Conservation (phyloP, 495 filamentous ascomycete genomes). For the Penicillium longicatenatum region DNA sequence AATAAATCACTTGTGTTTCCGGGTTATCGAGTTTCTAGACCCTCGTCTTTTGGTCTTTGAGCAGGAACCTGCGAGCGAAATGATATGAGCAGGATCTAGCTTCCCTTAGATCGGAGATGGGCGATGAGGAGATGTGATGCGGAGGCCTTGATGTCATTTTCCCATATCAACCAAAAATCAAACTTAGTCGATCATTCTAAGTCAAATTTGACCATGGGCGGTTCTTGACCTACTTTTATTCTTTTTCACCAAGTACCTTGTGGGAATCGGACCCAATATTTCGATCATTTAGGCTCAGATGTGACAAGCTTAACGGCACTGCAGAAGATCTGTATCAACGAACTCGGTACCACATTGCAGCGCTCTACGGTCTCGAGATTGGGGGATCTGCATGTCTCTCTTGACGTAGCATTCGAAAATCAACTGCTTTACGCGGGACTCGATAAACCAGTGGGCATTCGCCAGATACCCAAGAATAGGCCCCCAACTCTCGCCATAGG, state of each 20-base stretch:
- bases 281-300: slow-evolving; percentile 15
- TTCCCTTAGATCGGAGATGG: background rate
- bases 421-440: background rate
- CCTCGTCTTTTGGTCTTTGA: background rate
- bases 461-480: slow-evolving; percentile 2
- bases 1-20: slow-evolving; percentile 26
- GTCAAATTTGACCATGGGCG: slow-evolving; percentile 7
- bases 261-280: slow-evolving; percentile 25
- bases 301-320: slow-evolving; percentile 14
- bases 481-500: slow-evolving; percentile 1
- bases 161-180: background rate
- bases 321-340: slow-evolving; percentile 4
- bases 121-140: background rate
- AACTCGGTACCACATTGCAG: slow-evolving; percentile 3
- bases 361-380: background rate
- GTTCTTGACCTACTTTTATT: slow-evolving; percentile 26
- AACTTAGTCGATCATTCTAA: slow-evolving; percentile 3
- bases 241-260: slow-evolving; percentile 29
- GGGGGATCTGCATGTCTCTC: background rate
- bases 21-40: background rate
- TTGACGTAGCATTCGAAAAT: slow-evolving; percentile 7
- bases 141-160: background rate
- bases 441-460: background rate
- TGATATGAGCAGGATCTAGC: background rate
- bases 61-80: background rate